These are phyloP conservation scores for Myriosclerotinia curreyana DNA, from an alignment of 2,329 filamentous ascomycete species.

Conservation along the genomic window DNA sequence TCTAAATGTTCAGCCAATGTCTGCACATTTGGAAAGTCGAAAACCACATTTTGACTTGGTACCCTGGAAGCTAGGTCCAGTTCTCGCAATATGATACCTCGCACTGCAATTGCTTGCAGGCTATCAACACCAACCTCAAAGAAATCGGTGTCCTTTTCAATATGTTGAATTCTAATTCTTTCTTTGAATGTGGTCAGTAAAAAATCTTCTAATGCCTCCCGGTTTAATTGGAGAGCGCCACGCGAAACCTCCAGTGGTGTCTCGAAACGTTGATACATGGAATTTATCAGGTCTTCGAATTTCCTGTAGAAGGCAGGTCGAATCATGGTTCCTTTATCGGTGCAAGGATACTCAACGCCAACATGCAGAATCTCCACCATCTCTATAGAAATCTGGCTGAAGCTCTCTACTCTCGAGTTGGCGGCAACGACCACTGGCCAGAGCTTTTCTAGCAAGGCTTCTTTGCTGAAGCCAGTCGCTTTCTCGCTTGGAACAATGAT, in stretches of 20 bases:
- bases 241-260: slow-evolving; percentile 3
- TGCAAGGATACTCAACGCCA: slow-evolving; percentile 45
- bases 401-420: slow-evolving; percentile 51
- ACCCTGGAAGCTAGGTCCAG: slow-evolving; percentile 47
- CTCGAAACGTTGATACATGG: slow-evolving; percentile 37
- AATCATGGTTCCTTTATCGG: slow-evolving; percentile 55
- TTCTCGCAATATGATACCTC: slow-evolving; percentile 49
- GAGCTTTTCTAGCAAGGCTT: slow-evolving; percentile 48
- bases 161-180: slow-evolving; percentile 14
- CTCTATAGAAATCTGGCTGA: slow-evolving; percentile 51
- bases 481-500: slow-evolving; percentile 51
- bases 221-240: slow-evolving; percentile 5
- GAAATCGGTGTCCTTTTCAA: slow-evolving; percentile 51
- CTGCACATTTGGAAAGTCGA: slow-evolving; percentile 52
- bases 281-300: slow-evolving; percentile 46
- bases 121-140: slow-evolving; percentile 58
- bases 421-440: slow-evolving; percentile 52
- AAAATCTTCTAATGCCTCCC: slow-evolving; percentile 22
- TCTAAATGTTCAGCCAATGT: slow-evolving; percentile 48
- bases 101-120: slow-evolving; percentile 54
- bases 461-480: slow-evolving; percentile 42
- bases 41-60: slow-evolving; percentile 56
- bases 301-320: slow-evolving; percentile 48
- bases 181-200: slow-evolving; percentile 19
- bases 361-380: slow-evolving; percentile 51